phyloP scores from a whole-genome alignment of 495 filamentous ascomycete genomes.

The Lasiosphaeria hispida region DNA sequence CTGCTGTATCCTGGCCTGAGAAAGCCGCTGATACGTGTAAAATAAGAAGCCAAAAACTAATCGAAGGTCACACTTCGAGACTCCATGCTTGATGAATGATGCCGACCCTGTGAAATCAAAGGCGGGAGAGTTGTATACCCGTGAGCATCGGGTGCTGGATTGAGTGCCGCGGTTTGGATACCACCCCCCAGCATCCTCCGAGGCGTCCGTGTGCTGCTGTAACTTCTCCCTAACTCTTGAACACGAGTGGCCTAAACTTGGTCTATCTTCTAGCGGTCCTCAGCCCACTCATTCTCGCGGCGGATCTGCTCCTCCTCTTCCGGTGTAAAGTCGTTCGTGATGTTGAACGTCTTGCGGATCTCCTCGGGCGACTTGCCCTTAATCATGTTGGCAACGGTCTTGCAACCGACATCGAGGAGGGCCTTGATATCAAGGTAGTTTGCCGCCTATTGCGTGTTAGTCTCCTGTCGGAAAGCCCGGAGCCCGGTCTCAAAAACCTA shows the following conservation, averaged over 20 bases:
- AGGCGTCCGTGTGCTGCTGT: too few species aligned
- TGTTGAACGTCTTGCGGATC: slow-evolving; percentile 82
- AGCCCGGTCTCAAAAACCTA: slow-evolving; percentile 46
- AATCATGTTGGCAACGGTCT: slow-evolving; percentile 85
- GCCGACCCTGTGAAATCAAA: too few species aligned
- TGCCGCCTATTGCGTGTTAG: slow-evolving; percentile 50
- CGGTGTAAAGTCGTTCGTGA: slow-evolving; percentile 78
- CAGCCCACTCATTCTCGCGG: slow-evolving; percentile 81
- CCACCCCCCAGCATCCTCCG: too few species aligned
- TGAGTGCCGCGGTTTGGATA: too few species aligned
- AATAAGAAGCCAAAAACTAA: too few species aligned
- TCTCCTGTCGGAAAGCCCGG: background rate
- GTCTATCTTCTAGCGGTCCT: slow-evolving; percentile 55
- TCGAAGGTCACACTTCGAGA: too few species aligned
- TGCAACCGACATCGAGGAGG: slow-evolving; percentile 77
- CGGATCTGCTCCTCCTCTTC: slow-evolving; percentile 83
- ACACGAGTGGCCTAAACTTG: background rate
- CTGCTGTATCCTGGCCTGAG: too few species aligned
- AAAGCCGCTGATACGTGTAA: too few species aligned
- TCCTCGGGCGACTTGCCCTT: slow-evolving; percentile 82
- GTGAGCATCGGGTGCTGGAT: too few species aligned
- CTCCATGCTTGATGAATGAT: too few species aligned
- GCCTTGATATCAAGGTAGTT: slow-evolving; percentile 84
- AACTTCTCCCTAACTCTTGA: too few species aligned
- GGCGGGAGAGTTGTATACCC: too few species aligned